Evolutionary conservation across 257 asterid genomes (phyloP).

Genomic region (Plantago elongata): DNA sequence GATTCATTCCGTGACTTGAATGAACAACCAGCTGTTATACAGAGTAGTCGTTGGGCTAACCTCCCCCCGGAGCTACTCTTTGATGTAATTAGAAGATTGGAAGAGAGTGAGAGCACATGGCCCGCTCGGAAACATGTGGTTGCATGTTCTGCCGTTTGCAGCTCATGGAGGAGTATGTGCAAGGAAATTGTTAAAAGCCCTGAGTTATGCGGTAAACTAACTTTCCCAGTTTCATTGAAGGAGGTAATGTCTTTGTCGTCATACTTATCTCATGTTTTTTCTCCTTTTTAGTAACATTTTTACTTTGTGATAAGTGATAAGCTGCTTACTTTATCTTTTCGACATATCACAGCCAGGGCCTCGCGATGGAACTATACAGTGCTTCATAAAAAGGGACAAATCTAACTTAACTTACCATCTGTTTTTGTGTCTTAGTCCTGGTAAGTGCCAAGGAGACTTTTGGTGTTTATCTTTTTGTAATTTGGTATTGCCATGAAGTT

Average conservation of each 20-base stretch:
- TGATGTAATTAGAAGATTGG: slow-evolving; percentile 80
- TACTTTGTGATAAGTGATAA: neutral
- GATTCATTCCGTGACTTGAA: slow-evolving; percentile 58
- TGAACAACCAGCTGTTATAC: slow-evolving; percentile 59
- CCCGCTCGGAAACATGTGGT: slow-evolving; percentile 85
- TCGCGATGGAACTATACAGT: slow-evolving; percentile 87
- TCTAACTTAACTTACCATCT: slow-evolving; percentile 84
- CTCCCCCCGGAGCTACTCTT: slow-evolving; percentile 87
- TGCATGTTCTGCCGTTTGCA: slow-evolving; percentile 85
- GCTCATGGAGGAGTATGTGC: slow-evolving; percentile 89
- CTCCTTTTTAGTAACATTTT: no score
- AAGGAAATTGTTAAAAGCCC: slow-evolving; percentile 77
- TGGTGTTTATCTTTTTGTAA: slow-evolving; percentile 5
- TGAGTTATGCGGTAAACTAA: slow-evolving; percentile 74
- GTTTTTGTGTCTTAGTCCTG: slow-evolving; percentile 84
- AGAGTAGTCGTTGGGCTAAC: slow-evolving; percentile 82
- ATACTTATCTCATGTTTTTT: no score
- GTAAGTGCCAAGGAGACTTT: slow-evolving; percentile 34
- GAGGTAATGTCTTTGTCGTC: slow-evolving; percentile 42
- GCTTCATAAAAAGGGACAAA: slow-evolving; percentile 90
- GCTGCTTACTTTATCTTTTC: slow-evolving; percentile 18
- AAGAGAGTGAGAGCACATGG: slow-evolving; percentile 92
- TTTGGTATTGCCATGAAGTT: neutral
- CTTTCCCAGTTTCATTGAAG: slow-evolving; percentile 87
- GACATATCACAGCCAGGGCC: slow-evolving; percentile 65